Evolutionary conservation across 495 filamentous ascomycete species (phyloP).

Genomic region (Neurospora sp.): DNA sequence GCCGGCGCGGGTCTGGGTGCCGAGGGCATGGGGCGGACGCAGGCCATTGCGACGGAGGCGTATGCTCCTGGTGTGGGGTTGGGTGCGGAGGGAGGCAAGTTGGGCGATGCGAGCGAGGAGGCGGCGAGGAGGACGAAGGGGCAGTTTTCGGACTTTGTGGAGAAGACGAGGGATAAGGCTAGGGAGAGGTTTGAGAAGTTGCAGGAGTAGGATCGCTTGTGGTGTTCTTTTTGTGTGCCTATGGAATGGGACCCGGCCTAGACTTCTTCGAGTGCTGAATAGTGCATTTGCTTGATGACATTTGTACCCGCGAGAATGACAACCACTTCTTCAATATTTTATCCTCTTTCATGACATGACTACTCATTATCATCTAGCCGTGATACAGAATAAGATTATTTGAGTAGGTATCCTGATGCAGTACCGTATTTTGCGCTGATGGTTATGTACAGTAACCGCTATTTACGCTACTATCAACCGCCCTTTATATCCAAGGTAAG

Average conservation of each 20-base stretch:
- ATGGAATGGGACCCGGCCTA: no score
- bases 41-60: constrained; percentile 65
- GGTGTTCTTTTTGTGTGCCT: not conserved
- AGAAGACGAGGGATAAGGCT: constrained; percentile 69
- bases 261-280: not conserved
- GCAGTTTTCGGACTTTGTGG: constrained; percentile 63
- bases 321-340: not conserved
- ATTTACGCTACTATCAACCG: not conserved
- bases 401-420: not conserved
- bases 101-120: constrained; percentile 77
- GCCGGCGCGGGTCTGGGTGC: constrained; percentile 73
- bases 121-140: constrained; percentile 62
- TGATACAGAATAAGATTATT: not conserved
- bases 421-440: not conserved
- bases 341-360: not conserved
- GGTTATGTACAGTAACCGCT: not conserved
- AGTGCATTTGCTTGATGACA: not conserved
- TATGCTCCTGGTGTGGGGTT: constrained; percentile 80
- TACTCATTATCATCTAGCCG: not conserved
- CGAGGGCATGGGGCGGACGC: constrained; percentile 64
- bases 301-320: not conserved
- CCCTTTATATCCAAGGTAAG: not conserved
- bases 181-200: constrained; percentile 67
- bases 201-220: constrained; percentile 4
- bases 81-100: constrained; percentile 70